Evolutionary conservation across 169 alveolate genomes (phyloP), one percentile per base, ranked within the genome.

Genomic region (Cryptosporidium xiaoi): DNA sequence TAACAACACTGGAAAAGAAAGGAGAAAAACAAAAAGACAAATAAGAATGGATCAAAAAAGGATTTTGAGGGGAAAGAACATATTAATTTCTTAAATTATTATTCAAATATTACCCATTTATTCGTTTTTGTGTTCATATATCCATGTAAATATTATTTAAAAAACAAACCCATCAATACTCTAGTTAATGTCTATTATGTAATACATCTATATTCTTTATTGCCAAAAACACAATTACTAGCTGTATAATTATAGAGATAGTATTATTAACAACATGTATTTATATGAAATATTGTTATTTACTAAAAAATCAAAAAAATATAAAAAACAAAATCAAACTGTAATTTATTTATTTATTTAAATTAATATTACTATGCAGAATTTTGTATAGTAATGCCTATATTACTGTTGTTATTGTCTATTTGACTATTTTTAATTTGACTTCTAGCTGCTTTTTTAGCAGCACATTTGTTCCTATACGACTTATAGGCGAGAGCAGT

Each of bases 21-120:
- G 29, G 18, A 77, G 16, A 16, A 77, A 77, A 16, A 77, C 87
- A n/a, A 77, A 77, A 46, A 58, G 87, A 34, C 87, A 77, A 36
- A 48, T 77, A n/a, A 56, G 87, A 60, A 77, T 77, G 71, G 87
- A 77, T 29, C 20, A 60, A 20, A 77, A 77, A 31, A 56, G 53
- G 27, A 20, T 62, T n/a, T 34, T 60, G 18, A 77, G 64, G 34
- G 87, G 87, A 8, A 77, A 56, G 40, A 56, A 27, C n/a, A 34
- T 60, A 40, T 77, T 53, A 7, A 53, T 53, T 13, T n/a, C 29
- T 53, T 53, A 16, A 53, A 53, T 13, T 12, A 53, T 53, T 53
- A n/a, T 53, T 7, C 64, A 1, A 7, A 6, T 40, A 40, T 40
- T 40, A 8, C 1, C 48, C 48, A 18, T 13, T 13, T 55, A 55